Evolutionary conservation across 352 stramenopile species (phyloP).

Genomic region (Plasmopara halstedii): DNA sequence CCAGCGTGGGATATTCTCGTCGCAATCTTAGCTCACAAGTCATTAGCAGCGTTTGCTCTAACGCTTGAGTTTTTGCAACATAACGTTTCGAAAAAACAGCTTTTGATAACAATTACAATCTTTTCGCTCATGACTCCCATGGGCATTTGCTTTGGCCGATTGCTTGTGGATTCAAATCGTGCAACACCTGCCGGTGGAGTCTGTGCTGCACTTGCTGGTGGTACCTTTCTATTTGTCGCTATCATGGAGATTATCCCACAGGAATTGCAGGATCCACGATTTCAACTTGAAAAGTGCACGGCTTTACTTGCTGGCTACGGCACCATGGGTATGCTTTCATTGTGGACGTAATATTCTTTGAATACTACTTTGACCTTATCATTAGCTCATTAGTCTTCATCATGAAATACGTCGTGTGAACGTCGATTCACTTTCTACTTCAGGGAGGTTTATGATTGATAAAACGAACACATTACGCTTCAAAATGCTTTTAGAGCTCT

Average conservation of each 20-base stretch:
- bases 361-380: too few relatives aligned
- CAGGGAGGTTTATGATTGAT: background rate
- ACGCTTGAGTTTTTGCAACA: conserved; percentile 66
- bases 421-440: too few relatives aligned
- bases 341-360: conserved; percentile 80
- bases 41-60: conserved; percentile 66
- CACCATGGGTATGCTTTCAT: conserved; percentile 56
- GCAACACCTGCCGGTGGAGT: conserved; percentile 49
- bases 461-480: background rate
- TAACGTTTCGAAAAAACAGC: conserved; percentile 27
- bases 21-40: conserved; percentile 80
- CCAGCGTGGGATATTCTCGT: conserved; percentile 71
- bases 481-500: background rate
- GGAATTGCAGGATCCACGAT: conserved; percentile 51
- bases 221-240: conserved; percentile 76
- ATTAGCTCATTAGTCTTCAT: too few relatives aligned
- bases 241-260: conserved; percentile 80
- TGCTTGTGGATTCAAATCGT: conserved; percentile 37
- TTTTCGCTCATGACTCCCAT: conserved; percentile 74
- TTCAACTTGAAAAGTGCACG: conserved; percentile 42
- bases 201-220: conserved; percentile 65
- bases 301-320: conserved; percentile 51
- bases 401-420: too few relatives aligned
- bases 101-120: conserved; percentile 38
- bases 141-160: conserved; percentile 53